Evolutionary conservation across 371 early-diverging fungal species (phyloP), one percentile per base, ranked within the genome.

Genomic region (Phascolomyces articulosus): DNA sequence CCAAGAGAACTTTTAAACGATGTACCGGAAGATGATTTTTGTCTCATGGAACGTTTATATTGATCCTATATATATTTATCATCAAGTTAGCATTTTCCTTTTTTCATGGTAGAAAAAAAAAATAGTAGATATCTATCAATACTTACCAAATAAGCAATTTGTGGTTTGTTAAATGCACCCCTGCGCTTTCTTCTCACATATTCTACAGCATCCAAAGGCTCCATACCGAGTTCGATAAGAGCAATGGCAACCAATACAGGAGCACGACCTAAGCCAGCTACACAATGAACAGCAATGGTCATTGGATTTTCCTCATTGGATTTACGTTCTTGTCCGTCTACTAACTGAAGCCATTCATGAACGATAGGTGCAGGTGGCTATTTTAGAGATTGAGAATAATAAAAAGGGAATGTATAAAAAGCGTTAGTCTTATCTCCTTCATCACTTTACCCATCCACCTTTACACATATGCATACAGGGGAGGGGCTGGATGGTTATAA

Each of bases 281-380:
- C 93, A 67, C 94, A 93, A 69, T 93, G 94, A 10, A 93, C 90
- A 0, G 91, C 94, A 58, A 93, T 89, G 0, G 92, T 90, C 9
- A 82, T 83, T 7, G 69, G 78, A 8, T 41, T 34, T 4, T 73
- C 69, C 15, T 75, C 74, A 24, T n/a, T 56, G 44, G 72, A 76
- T 58, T 68, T 65, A 40, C 69, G 64, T 53, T 79, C 68, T 49
- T 84, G 82, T 21, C 63, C 53, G 58, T 84, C 80, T 13, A 93
- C 86, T 31, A 94, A 74, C 62, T 77, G 76, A 11, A 94, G 79
- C 93, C 93, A 95, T 44, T 83, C 81, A 63, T 78, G 77, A 41
- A 94, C 84, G 29, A 93, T 83, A 31, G 67, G 64, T 24, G 77
- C 61, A 8, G 94, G 92, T n/a, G 95, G 95, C 80, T 27, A 18